These are phyloP conservation scores for Bombardia bombarda DNA, from an alignment of 495 filamentous ascomycete species.

Conservation along the genomic window DNA sequence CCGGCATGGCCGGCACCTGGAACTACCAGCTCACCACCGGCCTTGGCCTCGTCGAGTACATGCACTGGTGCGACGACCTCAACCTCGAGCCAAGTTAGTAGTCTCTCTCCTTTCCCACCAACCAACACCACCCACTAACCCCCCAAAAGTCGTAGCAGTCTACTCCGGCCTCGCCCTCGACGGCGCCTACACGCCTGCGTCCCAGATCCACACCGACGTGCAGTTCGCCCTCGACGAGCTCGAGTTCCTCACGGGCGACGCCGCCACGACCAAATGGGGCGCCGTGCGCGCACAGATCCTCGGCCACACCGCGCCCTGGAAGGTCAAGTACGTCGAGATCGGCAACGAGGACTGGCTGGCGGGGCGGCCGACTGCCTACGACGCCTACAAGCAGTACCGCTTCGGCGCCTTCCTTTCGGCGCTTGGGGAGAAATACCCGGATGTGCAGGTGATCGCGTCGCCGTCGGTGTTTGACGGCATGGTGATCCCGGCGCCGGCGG, in stretches of 20 bases:
- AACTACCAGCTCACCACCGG: conserved; percentile 54
- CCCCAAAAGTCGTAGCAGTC: conserved; percentile 25
- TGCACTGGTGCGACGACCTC: conserved; percentile 60
- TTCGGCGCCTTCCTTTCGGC: conserved; percentile 50
- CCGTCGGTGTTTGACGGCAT: conserved; percentile 34
- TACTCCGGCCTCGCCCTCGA: conserved; percentile 59
- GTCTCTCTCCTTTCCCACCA: neutral
- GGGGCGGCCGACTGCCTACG: conserved; percentile 22
- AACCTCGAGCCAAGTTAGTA: conserved; percentile 40
- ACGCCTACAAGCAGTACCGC: conserved; percentile 47
- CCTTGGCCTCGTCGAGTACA: conserved; percentile 55
- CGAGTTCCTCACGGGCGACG: conserved; percentile 54
- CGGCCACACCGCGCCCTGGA: conserved; percentile 51
- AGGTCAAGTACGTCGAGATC: conserved; percentile 53
- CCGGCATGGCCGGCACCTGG: conserved; percentile 55
- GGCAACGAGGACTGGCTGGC: conserved; percentile 60
- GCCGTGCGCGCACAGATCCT: conserved; percentile 45
- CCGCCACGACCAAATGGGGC: conserved; percentile 50
- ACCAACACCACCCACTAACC: neutral
- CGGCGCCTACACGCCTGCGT: conserved; percentile 33
- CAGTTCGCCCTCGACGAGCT: conserved; percentile 59
- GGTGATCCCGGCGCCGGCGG: conserved; percentile 33
- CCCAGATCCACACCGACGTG: conserved; percentile 37
- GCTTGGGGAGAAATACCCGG: conserved; percentile 49
- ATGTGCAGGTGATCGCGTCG: conserved; percentile 52